Conservation (phyloP, 305 asterid genomes). For the Plantago rigida region DNA sequence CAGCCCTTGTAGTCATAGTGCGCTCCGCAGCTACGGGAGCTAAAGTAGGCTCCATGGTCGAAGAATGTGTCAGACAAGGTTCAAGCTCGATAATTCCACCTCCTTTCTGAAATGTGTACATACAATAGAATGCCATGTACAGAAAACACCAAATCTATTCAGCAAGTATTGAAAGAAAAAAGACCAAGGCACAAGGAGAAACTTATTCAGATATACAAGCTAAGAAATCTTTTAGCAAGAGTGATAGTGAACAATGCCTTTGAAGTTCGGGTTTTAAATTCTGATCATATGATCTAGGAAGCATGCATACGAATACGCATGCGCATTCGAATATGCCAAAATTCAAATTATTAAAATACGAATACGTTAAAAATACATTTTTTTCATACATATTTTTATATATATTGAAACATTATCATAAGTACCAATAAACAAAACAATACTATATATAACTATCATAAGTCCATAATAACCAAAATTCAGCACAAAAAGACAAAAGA, state of each 20-base stretch:
- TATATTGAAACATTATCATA: no score
- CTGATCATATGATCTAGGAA: slow-evolving; percentile 2
- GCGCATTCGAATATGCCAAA: no score
- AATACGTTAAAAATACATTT: no score
- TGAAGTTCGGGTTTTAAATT: slow-evolving; percentile 7
- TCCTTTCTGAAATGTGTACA: slow-evolving; percentile 52
- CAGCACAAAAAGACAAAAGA: no score
- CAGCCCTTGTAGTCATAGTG: slow-evolving; percentile 96
- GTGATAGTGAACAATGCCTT: slow-evolving; percentile 5
- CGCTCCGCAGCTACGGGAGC: slow-evolving; percentile 97
- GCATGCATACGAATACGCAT: no score
- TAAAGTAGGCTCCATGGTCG: slow-evolving; percentile 93
- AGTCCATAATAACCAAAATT: no score
- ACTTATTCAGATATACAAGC: slow-evolving; percentile 17
- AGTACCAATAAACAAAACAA: no score
- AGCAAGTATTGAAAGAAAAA: slow-evolving; percentile 13
- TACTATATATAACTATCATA: no score
- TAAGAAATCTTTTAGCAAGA: slow-evolving; percentile 4
- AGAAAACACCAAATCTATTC: neutral
- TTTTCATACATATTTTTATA: no score
- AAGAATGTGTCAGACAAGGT: slow-evolving; percentile 88
- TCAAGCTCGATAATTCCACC: slow-evolving; percentile 84
- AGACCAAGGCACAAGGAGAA: slow-evolving; percentile 2
- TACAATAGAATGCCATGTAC: slow-evolving; percentile 17
- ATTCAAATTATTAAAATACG: no score